Conservation (phyloP, 2,329 filamentous ascomycete genomes). For the Geosmithia morbida region DNA sequence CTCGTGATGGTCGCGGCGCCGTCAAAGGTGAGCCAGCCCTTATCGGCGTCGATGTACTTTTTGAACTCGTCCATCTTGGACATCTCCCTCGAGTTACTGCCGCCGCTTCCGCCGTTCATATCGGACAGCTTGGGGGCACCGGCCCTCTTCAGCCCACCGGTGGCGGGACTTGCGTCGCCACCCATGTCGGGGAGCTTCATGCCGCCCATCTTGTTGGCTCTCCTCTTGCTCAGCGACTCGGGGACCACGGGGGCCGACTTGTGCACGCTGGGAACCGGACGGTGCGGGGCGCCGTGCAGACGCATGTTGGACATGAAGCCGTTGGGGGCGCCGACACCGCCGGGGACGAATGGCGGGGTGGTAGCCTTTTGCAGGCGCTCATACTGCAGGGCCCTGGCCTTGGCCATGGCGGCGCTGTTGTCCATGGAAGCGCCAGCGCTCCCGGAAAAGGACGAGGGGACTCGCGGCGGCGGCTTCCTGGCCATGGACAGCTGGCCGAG, state of each 20-base stretch:
- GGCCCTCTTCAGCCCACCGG: constrained; percentile 10
- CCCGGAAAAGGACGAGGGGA: constrained; percentile 19
- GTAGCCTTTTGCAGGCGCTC: constrained; percentile 30
- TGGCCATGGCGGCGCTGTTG: constrained; percentile 29
- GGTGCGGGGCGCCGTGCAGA: constrained; percentile 22
- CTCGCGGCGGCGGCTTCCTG: constrained; percentile 30
- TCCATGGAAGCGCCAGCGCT: constrained; percentile 16
- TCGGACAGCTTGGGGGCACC: constrained; percentile 30
- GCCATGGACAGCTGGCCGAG: constrained; percentile 60
- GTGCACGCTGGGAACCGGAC: constrained; percentile 33
- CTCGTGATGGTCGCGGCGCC: constrained; percentile 84
- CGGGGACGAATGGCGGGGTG: constrained; percentile 19
- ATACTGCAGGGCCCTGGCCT: constrained; percentile 30
- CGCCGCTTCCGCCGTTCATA: constrained; percentile 12
- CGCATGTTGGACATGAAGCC: constrained; percentile 17
- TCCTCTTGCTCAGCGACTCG: constrained; percentile 51
- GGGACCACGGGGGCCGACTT: constrained; percentile 38
- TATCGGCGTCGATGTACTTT: constrained; percentile 82
- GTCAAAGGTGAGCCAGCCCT: constrained; percentile 82
- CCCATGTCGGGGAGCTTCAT: constrained; percentile 36
- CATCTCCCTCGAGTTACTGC: constrained; percentile 17
- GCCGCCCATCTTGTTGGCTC: constrained; percentile 29
- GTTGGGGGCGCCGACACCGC: background rate
- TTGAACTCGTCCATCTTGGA: constrained; percentile 46
- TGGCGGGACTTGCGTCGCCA: constrained; percentile 8